phyloP scores from a whole-genome alignment of 495 filamentous ascomycete genomes.

The Xylaria acuta region DNA sequence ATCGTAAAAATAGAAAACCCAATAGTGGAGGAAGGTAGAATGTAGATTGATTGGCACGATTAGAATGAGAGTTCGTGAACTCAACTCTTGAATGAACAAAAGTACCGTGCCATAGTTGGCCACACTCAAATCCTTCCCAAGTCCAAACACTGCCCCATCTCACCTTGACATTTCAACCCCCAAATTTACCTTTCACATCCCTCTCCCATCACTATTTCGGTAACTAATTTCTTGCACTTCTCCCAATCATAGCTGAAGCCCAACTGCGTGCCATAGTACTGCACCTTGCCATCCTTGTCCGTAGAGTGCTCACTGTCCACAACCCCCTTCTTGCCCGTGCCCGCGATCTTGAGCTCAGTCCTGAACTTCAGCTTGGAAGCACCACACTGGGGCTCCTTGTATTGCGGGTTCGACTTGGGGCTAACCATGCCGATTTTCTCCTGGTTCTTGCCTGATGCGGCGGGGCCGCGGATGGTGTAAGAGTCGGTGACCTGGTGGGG shows the following conservation, averaged over 20 bases:
- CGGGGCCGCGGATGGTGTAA: not conserved
- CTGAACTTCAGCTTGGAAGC: conserved; percentile 10
- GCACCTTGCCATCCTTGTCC: not conserved
- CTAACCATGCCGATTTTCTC: not conserved
- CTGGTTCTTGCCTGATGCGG: not conserved
- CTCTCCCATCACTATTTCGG: not conserved
- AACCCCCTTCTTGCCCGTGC: conserved; percentile 7
- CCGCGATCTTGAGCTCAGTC: conserved; percentile 15
- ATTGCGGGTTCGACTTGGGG: not conserved
- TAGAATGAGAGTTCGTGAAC: not conserved
- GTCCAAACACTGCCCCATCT: not conserved
- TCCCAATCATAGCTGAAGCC: conserved; percentile 24
- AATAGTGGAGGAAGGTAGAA: not conserved
- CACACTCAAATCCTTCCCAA: not conserved
- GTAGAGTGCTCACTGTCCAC: conserved; percentile 4
- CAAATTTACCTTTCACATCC: not conserved
- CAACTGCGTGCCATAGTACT: conserved; percentile 18
- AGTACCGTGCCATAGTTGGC: not conserved
- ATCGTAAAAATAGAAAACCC: no score
- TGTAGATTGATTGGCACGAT: not conserved
- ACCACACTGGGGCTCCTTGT: conserved; percentile 4
- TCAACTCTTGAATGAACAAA: not conserved
- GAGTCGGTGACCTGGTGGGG: conserved; percentile 1
- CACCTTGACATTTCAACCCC: not conserved
- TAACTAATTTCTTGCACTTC: conserved; percentile 7